Conservation (phyloP, 768 basidiomycete species). For the Suillus weaverae region DNA sequence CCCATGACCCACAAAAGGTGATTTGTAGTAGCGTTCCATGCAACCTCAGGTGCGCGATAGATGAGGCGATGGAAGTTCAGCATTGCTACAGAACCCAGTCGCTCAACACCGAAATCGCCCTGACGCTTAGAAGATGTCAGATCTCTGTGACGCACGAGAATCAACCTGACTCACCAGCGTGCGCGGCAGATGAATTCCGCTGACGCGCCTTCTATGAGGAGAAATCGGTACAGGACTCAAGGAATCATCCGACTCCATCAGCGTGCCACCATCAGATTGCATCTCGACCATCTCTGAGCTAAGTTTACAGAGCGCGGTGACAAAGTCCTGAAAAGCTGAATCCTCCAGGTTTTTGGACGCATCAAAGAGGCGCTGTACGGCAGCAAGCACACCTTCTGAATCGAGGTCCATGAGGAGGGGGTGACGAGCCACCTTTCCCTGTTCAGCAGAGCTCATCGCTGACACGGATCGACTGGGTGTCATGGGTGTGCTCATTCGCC, state of each 20-base stretch:
- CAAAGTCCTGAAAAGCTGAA: constrained; percentile 75
- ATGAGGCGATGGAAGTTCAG: constrained; percentile 89
- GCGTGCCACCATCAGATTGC: constrained; percentile 49
- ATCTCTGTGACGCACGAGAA: constrained; percentile 3
- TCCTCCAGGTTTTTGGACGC: constrained; percentile 84
- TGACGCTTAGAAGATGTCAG: constrained; percentile 53
- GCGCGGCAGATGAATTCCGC: constrained; percentile 84
- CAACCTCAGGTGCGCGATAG: constrained; percentile 76
- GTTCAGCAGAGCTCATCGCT: constrained; percentile 21
- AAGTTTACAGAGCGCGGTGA: constrained; percentile 75
- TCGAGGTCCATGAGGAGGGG: constrained; percentile 74
- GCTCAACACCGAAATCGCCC: constrained; percentile 92
- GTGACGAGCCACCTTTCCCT: constrained; percentile 40
- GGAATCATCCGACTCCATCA: constrained; percentile 28
- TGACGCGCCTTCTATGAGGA: constrained; percentile 69
- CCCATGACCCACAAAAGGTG: constrained; percentile 82
- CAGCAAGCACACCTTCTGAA: constrained; percentile 65
- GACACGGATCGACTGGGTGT: constrained; percentile 43
- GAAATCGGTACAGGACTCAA: constrained; percentile 38
- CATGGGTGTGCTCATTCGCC: constrained; percentile 33
- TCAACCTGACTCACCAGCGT: constrained; percentile 55
- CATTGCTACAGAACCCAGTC: constrained; percentile 74
- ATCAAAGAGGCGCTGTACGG: constrained; percentile 86
- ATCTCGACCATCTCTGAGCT: constrained; percentile 94
- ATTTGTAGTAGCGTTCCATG: constrained; percentile 78